Base-by-base conservation (phyloP, 306 rosid genomes). In the Prinsepia uniflora region DNA sequence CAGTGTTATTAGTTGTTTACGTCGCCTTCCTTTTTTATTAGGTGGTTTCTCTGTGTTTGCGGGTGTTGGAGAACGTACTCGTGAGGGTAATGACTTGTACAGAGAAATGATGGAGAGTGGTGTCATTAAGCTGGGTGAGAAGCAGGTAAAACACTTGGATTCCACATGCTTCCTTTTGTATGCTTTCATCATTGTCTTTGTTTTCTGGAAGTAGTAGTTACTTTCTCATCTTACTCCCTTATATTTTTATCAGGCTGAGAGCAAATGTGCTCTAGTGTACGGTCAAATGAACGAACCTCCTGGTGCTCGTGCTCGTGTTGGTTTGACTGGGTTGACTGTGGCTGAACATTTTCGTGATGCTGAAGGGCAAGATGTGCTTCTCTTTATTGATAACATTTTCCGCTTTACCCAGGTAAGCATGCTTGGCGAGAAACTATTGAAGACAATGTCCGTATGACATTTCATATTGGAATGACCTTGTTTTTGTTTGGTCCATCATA, bases 21-120 rank as follows among this genome's bases (percentile, higher is more conserved):
- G 34, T 76, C 48, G 14, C 53, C 30, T 44, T 34, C 46, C 70
- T 71, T 53, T 73, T 70, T 77, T 74, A 6, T 42, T 65, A 94
- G 98, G 98, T 89, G 98, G 98, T 88, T 94, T 94, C 92, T 94
- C 98, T 19, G 98, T 94, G 74, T 94, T 94, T 83, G 98, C 98
- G 76, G 98, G 98, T 81, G 98, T 94, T 1, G 98, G 98, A 52
- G 98, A 94, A 81, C 83, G 98, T 58, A 94, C 98, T 14, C 88
- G 98, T 7, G 98, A 94, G 87, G 98, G 98, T 59, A 90, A 94
- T 72, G 98, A 94, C 64, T 83, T 94, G 84, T 94, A 94, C 89
- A 89, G 96, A 63, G 98, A 94, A 90, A 94, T 94, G 98, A 87
- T 94, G 58, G 98, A 94, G 81, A 94, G 98, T 84, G 98, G 98